Conservation (phyloP, 108 stramenopile genomes). For the Chaetoceros muelleri region DNA sequence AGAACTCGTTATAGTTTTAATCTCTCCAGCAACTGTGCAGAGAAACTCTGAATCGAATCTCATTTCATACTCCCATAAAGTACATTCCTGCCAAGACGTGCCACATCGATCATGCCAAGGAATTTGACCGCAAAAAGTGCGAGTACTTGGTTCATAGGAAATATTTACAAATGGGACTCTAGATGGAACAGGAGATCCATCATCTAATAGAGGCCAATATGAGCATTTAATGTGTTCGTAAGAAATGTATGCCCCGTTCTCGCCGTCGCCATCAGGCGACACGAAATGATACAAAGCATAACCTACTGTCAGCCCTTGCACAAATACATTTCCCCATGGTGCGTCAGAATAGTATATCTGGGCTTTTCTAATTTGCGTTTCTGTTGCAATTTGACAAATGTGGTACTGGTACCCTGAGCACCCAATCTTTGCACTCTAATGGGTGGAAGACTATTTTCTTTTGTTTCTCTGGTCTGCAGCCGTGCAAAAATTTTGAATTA, state of each 20-base stretch:
- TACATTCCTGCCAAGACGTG: constrained; percentile 53
- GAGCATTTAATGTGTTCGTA: constrained; percentile 45
- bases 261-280: constrained; percentile 8
- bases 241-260: constrained; percentile 40
- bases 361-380: not conserved
- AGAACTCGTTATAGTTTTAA: constrained; percentile 28
- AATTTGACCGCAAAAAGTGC: constrained; percentile 52
- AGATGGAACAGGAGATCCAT: constrained; percentile 44
- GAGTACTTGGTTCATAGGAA: constrained; percentile 23
- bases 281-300: constrained; percentile 73
- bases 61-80: constrained; percentile 57
- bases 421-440: constrained; percentile 4
- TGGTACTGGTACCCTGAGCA: constrained; percentile 1
- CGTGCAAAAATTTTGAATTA: constrained; percentile 5
- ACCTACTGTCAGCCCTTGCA: constrained; percentile 51
- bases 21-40: constrained; percentile 39
- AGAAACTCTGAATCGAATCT: constrained; percentile 42
- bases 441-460: not conserved
- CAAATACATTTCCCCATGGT: constrained; percentile 62
- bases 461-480: not conserved
- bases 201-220: constrained; percentile 56
- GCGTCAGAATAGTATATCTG: constrained; percentile 30
- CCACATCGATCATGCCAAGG: constrained; percentile 42
- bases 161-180: constrained; percentile 40
- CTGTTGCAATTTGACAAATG: not conserved